phyloP scores from a whole-genome alignment of 495 filamentous ascomycete genomes.

The Penicillium waksmanii region DNA sequence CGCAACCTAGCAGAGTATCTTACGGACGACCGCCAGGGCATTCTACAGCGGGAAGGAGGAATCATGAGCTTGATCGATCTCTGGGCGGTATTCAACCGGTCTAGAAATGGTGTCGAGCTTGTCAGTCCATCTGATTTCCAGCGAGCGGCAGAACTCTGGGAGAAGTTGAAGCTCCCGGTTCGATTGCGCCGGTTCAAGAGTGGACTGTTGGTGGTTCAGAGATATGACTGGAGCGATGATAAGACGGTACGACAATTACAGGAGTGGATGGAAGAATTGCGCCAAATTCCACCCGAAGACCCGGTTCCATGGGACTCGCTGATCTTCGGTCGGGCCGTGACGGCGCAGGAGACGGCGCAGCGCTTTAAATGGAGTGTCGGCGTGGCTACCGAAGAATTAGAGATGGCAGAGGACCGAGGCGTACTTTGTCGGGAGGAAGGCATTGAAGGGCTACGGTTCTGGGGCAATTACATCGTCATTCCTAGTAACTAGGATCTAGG shows the following conservation, averaged over 20 bases:
- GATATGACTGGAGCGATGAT: conserved; percentile 85
- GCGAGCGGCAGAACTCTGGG: conserved; percentile 85
- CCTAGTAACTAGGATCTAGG: not conserved
- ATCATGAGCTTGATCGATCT: conserved; percentile 95
- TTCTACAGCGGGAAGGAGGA: conserved; percentile 83
- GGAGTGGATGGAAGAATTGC: conserved; percentile 76
- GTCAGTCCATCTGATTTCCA: conserved; percentile 92
- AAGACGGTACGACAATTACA: conserved; percentile 79
- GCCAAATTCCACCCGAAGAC: conserved; percentile 63
- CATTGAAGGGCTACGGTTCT: conserved; percentile 80
- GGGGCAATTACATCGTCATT: conserved; percentile 65
- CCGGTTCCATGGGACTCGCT: conserved; percentile 75
- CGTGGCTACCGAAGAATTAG: conserved; percentile 93
- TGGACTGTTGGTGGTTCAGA: conserved; percentile 89
- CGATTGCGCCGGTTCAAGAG: conserved; percentile 87
- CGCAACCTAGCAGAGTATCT: conserved; percentile 92
- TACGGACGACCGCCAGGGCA: conserved; percentile 82
- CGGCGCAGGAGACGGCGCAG: conserved; percentile 86
- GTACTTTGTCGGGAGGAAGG: conserved; percentile 81
- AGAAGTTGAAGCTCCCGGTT: conserved; percentile 84
- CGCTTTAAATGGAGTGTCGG: conserved; percentile 97
- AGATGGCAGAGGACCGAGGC: conserved; percentile 93
- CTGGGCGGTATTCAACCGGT: conserved; percentile 98
- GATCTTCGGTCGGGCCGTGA: conserved; percentile 79
- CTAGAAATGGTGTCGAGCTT: conserved; percentile 89